These are phyloP conservation scores for Aspergillus latus DNA, from an alignment of 2,329 filamentous ascomycete species.

Conservation along the genomic window DNA sequence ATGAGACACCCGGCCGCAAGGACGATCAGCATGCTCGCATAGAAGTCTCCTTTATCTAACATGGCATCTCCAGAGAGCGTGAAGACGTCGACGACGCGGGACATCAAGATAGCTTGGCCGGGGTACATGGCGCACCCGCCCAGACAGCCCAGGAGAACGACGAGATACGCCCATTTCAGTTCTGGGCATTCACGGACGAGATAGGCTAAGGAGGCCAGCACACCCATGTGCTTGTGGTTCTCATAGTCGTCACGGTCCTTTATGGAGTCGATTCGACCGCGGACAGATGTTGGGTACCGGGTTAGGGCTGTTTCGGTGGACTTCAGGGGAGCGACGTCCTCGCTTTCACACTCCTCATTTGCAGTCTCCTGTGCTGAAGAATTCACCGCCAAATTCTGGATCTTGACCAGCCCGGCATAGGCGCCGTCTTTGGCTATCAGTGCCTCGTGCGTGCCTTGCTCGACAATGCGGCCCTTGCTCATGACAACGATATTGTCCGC, in stretches of 20 bases:
- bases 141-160: conserved; percentile 12
- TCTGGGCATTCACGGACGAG: conserved; percentile 7
- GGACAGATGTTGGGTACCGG: conserved; percentile 5
- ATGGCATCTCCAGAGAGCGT: conserved; percentile 61
- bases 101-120: conserved; percentile 75
- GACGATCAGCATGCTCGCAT: conserved; percentile 86
- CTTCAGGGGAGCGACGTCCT: background rate
- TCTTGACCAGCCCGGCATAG: conserved; percentile 82
- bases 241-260: conserved; percentile 13
- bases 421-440: conserved; percentile 69
- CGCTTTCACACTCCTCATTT: background rate
- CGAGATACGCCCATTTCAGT: conserved; percentile 3
- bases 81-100: conserved; percentile 77
- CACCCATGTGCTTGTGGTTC: conserved; percentile 8
- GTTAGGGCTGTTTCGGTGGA: background rate
- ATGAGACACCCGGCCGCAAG: conserved; percentile 51
- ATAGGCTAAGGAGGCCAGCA: background rate
- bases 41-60: conserved; percentile 75
- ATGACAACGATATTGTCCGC: conserved; percentile 97
- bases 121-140: conserved; percentile 80
- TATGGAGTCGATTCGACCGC: conserved; percentile 3
- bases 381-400: conserved; percentile 69
- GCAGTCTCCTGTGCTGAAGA: conserved; percentile 27
- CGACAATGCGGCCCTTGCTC: conserved; percentile 75
- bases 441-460: conserved; percentile 84